Base-by-base conservation (phyloP, 805 yeast genomes). In the Pichia phayaonensis region DNA sequence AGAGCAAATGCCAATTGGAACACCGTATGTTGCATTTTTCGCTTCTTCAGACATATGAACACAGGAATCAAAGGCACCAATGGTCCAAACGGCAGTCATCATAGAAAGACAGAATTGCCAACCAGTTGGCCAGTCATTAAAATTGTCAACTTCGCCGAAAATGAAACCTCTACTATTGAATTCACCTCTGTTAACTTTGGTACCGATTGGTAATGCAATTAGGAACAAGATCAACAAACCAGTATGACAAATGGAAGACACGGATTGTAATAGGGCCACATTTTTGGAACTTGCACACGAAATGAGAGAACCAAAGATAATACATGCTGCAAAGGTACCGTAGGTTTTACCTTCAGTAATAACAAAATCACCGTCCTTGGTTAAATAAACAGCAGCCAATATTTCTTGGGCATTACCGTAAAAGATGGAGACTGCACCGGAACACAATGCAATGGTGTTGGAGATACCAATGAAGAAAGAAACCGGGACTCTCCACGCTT, bases 41-140 rank as follows among this genome's bases (percentile, higher is more conserved):
- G 84, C 84, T 64, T 83, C 89, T 61, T 83, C 90, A 16, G 83
- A 71, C 78, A 81, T 78, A 67, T 83, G 88, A 45, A 83, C 80
- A 58, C 83, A 79, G 2, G 85, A 77, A 63, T 83, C 89, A 63
- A 81, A 83, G 0, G 83, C 80, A 34, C 86, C 84, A 60, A 83
- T 82, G 16, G 86, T 81, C 89, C 90, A 83, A 47, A 82, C 74
- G 1, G 82, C 78, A 1, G 86, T 81, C 79, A 80, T 73, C 55
- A 79, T 64, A 8, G 59, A 52, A 18, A 60, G 36, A 50, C 73
- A 62, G 60, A 70, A 76, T 39, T 77, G 72, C 79, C 82, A 79
- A 40, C 85, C 86, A 41, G 61, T 65, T 20, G 79, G 72, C 80
- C 85, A 82, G 39, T 71, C 73, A 38, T 82, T 70, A 39, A 61